These are phyloP conservation scores for Leishmania major DNA, from an alignment of 208 protist genomes.

Conservation along the genomic window DNA sequence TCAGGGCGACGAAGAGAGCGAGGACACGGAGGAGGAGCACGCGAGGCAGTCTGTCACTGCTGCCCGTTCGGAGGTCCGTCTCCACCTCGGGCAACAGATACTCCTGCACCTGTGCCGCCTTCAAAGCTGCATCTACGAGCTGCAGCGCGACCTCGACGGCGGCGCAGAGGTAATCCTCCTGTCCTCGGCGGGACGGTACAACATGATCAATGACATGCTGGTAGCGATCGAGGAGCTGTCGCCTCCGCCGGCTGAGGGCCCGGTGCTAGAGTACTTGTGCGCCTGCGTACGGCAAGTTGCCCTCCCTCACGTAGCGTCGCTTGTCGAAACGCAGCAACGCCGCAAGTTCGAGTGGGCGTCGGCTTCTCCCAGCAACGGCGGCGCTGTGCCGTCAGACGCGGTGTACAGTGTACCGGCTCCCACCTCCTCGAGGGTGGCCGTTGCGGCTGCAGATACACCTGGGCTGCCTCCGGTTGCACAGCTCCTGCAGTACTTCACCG, in stretches of 20 bases:
- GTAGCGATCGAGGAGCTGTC: constrained; percentile 49
- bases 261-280: constrained; percentile 33
- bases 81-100: constrained; percentile 62
- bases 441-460: neutral
- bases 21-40: constrained; percentile 27
- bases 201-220: constrained; percentile 73
- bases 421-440: neutral
- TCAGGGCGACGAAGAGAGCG: constrained; percentile 9
- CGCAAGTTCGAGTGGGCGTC: constrained; percentile 15
- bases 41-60: neutral
- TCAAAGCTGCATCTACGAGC: constrained; percentile 59
- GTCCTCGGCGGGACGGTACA: constrained; percentile 64
- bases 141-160: constrained; percentile 77
- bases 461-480: constrained; percentile 28
- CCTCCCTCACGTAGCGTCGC: constrained; percentile 53
- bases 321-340: constrained; percentile 39
- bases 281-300: constrained; percentile 35
- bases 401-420: constrained; percentile 18
- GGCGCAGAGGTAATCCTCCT: constrained; percentile 65
- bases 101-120: constrained; percentile 78
- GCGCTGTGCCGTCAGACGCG: constrained; percentile 10
- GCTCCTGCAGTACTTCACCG: constrained; percentile 54
- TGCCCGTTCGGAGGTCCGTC: constrained; percentile 6
- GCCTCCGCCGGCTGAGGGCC: neutral
- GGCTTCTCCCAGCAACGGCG: constrained; percentile 1